Evolutionary conservation across 2,329 filamentous ascomycete species (phyloP).

Genomic region (Diaporthe helianthi): DNA sequence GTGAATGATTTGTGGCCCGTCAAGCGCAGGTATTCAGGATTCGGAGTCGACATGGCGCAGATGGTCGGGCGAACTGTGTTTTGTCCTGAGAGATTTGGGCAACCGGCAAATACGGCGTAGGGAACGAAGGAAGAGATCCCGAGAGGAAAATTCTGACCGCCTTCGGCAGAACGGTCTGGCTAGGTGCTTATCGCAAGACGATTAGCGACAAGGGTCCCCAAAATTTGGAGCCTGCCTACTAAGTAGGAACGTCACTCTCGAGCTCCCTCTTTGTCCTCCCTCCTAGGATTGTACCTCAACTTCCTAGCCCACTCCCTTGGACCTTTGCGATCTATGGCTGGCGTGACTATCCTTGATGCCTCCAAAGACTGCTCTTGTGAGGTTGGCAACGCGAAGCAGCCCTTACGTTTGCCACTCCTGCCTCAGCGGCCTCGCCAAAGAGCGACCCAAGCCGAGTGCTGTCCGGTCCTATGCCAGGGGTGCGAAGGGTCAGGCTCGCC

Average conservation of each 20-base stretch:
- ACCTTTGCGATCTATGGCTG: neutral
- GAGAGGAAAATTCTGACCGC: slow-evolving; percentile 41
- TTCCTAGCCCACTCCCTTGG: neutral
- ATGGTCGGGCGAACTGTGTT: slow-evolving; percentile 30
- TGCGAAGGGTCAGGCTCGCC: neutral
- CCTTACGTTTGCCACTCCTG: slow-evolving; percentile 33
- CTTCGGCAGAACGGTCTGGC: slow-evolving; percentile 18
- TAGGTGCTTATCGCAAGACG: slow-evolving; percentile 24
- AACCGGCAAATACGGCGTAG: neutral
- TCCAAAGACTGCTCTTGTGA: slow-evolving; percentile 32
- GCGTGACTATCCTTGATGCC: slow-evolving; percentile 23
- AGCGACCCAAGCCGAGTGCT: slow-evolving; percentile 9
- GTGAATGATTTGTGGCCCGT: slow-evolving; percentile 84
- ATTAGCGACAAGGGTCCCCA: neutral
- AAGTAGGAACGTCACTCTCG: slow-evolving; percentile 21
- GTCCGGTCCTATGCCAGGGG: slow-evolving; percentile 26
- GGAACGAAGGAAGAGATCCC: slow-evolving; percentile 6
- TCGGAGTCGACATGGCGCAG: slow-evolving; percentile 50
- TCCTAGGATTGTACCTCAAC: neutral
- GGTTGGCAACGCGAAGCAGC: slow-evolving; percentile 32
- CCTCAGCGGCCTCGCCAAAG: slow-evolving; percentile 10
- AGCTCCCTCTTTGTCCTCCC: neutral
- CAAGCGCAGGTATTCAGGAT: slow-evolving; percentile 72
- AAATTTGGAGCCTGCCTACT: slow-evolving; percentile 7
- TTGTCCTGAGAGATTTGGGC: neutral